Evolutionary conservation across 805 yeast genomes (phyloP).

Genomic region (Kuraishia cidri): DNA sequence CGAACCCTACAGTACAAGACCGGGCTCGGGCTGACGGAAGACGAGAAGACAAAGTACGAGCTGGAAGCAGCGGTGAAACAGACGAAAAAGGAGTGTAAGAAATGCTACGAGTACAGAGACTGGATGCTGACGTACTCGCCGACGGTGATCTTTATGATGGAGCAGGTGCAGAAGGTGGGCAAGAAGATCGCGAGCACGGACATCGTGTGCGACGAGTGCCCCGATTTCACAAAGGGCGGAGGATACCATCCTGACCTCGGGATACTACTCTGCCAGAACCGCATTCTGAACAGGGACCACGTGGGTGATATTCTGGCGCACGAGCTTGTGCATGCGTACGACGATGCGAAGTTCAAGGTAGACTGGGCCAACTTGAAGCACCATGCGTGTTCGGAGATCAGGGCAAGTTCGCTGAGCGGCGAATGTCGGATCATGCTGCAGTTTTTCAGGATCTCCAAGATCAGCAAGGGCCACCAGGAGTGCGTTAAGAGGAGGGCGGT

Average conservation of each 20-base stretch:
- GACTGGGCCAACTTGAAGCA: slow-evolving; percentile 81
- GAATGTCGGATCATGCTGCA: slow-evolving; percentile 91
- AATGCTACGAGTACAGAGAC: slow-evolving; percentile 68
- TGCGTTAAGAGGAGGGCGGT: slow-evolving; percentile 88
- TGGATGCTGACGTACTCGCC: slow-evolving; percentile 82
- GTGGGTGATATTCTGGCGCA: slow-evolving; percentile 89
- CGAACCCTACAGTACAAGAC: slow-evolving; percentile 62
- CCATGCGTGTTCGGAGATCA: slow-evolving; percentile 94
- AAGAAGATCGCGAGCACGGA: slow-evolving; percentile 34
- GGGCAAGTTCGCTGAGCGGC: slow-evolving; percentile 90
- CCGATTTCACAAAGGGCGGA: slow-evolving; percentile 70
- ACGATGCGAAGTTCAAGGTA: slow-evolving; percentile 78
- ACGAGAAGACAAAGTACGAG: slow-evolving; percentile 49
- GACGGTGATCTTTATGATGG: slow-evolving; percentile 77
- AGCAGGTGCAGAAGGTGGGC: slow-evolving; percentile 63
- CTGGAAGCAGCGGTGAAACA: slow-evolving; percentile 36
- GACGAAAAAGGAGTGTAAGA: slow-evolving; percentile 45
- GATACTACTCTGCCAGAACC: slow-evolving; percentile 78
- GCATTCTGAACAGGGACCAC: slow-evolving; percentile 65
- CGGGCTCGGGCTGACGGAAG: slow-evolving; percentile 51
- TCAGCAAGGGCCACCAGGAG: slow-evolving; percentile 78
- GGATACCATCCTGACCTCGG: slow-evolving; percentile 93
- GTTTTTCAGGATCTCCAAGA: slow-evolving; percentile 41
- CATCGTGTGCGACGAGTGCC: slow-evolving; percentile 76
- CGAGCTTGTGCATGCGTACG: slow-evolving; percentile 90